Evolutionary conservation across 148 eudicot genomes (phyloP).

Genomic region (Vaccinium vitisidaea): DNA sequence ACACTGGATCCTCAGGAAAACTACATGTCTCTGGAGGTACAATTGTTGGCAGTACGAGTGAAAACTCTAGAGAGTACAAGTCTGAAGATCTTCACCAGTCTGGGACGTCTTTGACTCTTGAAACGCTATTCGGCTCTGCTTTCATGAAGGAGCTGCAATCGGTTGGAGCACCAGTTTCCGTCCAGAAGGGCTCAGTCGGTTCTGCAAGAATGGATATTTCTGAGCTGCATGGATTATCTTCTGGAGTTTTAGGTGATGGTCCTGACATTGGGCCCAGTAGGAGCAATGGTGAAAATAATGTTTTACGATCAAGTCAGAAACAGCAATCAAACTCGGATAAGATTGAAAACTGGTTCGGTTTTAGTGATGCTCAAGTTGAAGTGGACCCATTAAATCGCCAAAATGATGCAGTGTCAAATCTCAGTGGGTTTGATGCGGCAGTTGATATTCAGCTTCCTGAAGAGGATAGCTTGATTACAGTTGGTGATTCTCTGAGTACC

Average conservation of each 20-base stretch:
- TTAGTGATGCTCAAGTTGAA: slow-evolving; percentile 35
- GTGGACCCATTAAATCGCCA: slow-evolving; percentile 38
- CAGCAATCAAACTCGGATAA: slow-evolving; percentile 27
- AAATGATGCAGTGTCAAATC: slow-evolving; percentile 31
- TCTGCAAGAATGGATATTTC: slow-evolving; percentile 37
- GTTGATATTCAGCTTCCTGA: slow-evolving; percentile 54
- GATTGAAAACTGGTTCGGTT: slow-evolving; percentile 44
- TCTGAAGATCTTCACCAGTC: slow-evolving; percentile 27
- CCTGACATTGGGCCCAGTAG: slow-evolving; percentile 30
- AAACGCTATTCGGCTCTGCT: slow-evolving; percentile 83
- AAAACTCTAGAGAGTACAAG: slow-evolving; percentile 32
- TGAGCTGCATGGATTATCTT: slow-evolving; percentile 28
- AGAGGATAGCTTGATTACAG: slow-evolving; percentile 58
- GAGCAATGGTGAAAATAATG: slow-evolving; percentile 25
- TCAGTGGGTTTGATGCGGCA: slow-evolving; percentile 36
- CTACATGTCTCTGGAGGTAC: slow-evolving; percentile 23
- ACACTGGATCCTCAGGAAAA: slow-evolving; percentile 28
- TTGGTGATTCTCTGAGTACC: slow-evolving; percentile 39
- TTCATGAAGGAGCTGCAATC: slow-evolving; percentile 91
- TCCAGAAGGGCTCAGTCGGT: slow-evolving; percentile 47
- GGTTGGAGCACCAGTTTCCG: slow-evolving; percentile 66
- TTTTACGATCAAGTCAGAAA: slow-evolving; percentile 28
- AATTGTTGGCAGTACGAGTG: slow-evolving; percentile 20
- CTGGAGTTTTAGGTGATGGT: slow-evolving; percentile 24
- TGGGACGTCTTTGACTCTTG: slow-evolving; percentile 61